A percentile compares a stretch with the other conserved stretches of the same genome.
These are phyloP conservation scores for Penicillium sp. DNA, from an alignment of 2,329 filamentous ascomycete species.

Conservation along the genomic window DNA sequence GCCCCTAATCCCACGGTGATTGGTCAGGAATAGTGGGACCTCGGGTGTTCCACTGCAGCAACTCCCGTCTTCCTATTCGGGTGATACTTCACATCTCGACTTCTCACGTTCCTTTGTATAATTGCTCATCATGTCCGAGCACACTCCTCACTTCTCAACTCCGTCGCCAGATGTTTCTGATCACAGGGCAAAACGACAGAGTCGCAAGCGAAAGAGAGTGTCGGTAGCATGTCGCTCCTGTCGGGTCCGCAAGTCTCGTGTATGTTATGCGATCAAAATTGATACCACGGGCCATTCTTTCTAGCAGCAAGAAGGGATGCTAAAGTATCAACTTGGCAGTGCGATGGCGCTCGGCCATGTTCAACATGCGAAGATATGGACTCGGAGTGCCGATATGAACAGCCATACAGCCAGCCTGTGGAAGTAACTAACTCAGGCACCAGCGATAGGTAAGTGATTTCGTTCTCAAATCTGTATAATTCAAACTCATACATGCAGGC, in stretches of 20 bases:
- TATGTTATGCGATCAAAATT: too few relatives aligned
- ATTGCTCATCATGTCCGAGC: too few relatives aligned
- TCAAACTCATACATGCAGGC: background rate
- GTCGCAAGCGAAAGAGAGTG: slow-evolving; percentile 12
- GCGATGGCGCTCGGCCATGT: slow-evolving; percentile 12
- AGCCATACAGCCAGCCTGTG: slow-evolving; percentile 5
- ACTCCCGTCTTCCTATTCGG: too few relatives aligned
- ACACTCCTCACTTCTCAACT: background rate
- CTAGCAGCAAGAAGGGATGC: background rate
- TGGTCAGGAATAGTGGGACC: too few relatives aligned
- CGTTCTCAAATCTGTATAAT: background rate
- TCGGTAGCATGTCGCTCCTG: slow-evolving; percentile 14
- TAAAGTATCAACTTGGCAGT: slow-evolving; percentile 1
- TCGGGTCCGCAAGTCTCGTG: slow-evolving; percentile 14
- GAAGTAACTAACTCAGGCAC: background rate
- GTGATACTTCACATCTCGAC: too few relatives aligned
- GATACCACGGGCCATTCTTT: too few relatives aligned
- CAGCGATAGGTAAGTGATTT: background rate
- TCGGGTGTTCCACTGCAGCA: too few relatives aligned
- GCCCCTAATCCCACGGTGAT: too few relatives aligned
- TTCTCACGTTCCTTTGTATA: too few relatives aligned
- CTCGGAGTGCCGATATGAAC: slow-evolving; percentile 12
- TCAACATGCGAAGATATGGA: slow-evolving; percentile 15
- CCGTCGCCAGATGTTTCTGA: background rate
- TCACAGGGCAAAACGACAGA: background rate